These are phyloP conservation scores for Cydonia oblonga DNA, from an alignment of 331 rosid genomes.

Conservation along the genomic window DNA sequence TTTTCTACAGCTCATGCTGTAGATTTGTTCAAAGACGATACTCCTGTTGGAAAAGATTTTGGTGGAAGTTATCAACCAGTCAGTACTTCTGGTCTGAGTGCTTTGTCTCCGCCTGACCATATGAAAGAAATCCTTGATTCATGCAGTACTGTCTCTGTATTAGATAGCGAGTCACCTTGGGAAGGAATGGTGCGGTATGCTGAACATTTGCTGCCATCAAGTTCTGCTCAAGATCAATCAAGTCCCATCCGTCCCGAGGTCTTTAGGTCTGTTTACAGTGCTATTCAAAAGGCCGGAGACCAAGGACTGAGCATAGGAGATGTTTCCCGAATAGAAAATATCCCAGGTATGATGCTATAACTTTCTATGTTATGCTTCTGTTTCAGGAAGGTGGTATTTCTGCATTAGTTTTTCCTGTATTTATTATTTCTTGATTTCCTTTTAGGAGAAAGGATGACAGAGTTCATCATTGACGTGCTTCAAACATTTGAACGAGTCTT, in stretches of 20 bases:
- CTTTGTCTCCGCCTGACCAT: background rate
- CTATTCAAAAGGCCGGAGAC: conserved; percentile 81
- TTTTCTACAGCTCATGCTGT: conserved; percentile 45
- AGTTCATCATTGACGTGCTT: conserved; percentile 54
- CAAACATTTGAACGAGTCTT: conserved; percentile 58
- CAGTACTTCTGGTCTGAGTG: background rate
- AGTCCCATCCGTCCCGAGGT: conserved; percentile 41
- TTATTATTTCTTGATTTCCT: conserved; percentile 12
- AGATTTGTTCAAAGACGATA: conserved; percentile 38
- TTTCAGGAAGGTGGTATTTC: conserved; percentile 2
- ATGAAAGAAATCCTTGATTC: conserved; percentile 32
- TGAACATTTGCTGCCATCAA: conserved; percentile 24
- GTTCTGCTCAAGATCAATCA: conserved; percentile 32
- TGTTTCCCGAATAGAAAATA: conserved; percentile 45
- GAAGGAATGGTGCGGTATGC: conserved; percentile 70
- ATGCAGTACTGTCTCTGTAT: conserved; percentile 21
- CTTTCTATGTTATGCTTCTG: background rate
- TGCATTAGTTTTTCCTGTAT: background rate
- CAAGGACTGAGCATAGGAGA: conserved; percentile 81
- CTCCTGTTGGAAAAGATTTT: conserved; percentile 19
- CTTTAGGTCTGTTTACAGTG: conserved; percentile 48
- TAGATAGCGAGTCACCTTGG: conserved; percentile 53
- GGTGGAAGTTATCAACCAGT: conserved; percentile 17
- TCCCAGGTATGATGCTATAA: conserved; percentile 47
- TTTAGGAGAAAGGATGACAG: conserved; percentile 54